Conservation (phyloP, 345 rosid species). For the Barbarea vulgaris region DNA sequence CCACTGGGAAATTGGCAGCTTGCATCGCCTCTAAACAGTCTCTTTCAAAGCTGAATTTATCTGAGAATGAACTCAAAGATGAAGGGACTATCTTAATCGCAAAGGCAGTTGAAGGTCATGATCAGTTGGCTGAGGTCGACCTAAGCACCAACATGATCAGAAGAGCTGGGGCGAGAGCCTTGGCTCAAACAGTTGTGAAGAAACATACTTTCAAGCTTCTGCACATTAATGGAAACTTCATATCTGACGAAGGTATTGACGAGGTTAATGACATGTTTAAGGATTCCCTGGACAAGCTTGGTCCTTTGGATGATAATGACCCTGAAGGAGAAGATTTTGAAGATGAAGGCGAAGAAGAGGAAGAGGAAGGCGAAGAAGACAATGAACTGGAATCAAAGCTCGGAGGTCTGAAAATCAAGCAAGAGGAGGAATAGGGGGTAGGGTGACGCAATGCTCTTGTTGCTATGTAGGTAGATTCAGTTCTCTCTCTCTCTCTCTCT, state of each 20-base stretch:
- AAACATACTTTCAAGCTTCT: conserved; percentile 65
- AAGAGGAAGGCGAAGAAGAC: conserved; percentile 59
- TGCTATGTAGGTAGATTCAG: conserved; percentile 31
- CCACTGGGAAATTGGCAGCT: conserved; percentile 52
- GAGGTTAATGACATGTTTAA: conserved; percentile 74
- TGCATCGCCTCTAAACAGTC: conserved; percentile 68
- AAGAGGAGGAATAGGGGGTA: conserved; percentile 44
- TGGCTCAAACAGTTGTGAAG: conserved; percentile 63
- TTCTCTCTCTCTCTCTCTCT: background rate
- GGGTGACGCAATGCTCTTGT: conserved; percentile 19
- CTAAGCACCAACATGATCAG: conserved; percentile 63
- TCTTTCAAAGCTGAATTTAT: conserved; percentile 69
- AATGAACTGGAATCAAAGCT: conserved; percentile 74
- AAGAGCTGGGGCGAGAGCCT: conserved; percentile 69
- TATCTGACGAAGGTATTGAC: conserved; percentile 83
- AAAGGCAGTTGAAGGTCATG: conserved; percentile 69
- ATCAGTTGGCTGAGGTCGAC: conserved; percentile 71
- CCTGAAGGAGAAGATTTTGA: conserved; percentile 79
- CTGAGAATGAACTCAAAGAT: conserved; percentile 89
- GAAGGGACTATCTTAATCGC: conserved; percentile 78
- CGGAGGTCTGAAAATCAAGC: conserved; percentile 65
- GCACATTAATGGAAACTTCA: conserved; percentile 69
- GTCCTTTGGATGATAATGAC: conserved; percentile 78
- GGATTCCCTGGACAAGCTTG: conserved; percentile 55
- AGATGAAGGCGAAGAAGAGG: conserved; percentile 62